Evolutionary conservation across 306 rosid genomes (phyloP), one percentile per base, ranked within the genome.

Genomic region (Elaeagnus macrophylla): DNA sequence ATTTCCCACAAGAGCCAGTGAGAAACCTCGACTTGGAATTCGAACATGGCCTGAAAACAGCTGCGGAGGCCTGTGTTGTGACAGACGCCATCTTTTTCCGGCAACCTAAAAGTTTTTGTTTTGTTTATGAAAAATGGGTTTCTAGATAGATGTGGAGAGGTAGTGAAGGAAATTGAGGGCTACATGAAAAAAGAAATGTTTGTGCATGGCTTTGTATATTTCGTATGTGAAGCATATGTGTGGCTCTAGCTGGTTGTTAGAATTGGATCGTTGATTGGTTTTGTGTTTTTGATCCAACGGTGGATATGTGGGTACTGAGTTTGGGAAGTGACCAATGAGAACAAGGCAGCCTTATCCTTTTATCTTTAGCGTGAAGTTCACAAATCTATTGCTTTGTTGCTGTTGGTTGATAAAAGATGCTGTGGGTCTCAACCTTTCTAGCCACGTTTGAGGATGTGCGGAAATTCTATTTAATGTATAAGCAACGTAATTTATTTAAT

Each of bases 21-120:
- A 87, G 80, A 61, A 93, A 91, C 75, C 93, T 72, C 5, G 97
- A 62, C 18, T 68, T 82, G 0, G 72, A 67, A 47, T 25, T 25
- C 32, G 77, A 52, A 15, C 82, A 78, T 15, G 89, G 99, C 70
- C 94, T 74, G 82, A 87, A 80, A 12, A 84, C 51, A n/a, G 99
- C 79, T 11, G 97, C 95, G 6, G 89, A 78, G 20, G 95, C 95
- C 57, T 93, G 99, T 8, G 93, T 84, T 1, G 96, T 82, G 52
- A 93, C 81, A 36, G 99, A 87, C 41, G 96, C 88, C 99, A 93
- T 91, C n/a, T 40, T 56, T 56, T 40, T 68, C 71, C 61, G 37
- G 62, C 56, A 18, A 72, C 32, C 4, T 25, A 25, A 25, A 25
- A 25, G 32, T 2, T 25, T 25, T 25, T 48, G 50, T 39, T 54